Base-by-base conservation (phyloP, 2,329 filamentous ascomycete genomes). In the Drechslerella coelobrocha region DNA sequence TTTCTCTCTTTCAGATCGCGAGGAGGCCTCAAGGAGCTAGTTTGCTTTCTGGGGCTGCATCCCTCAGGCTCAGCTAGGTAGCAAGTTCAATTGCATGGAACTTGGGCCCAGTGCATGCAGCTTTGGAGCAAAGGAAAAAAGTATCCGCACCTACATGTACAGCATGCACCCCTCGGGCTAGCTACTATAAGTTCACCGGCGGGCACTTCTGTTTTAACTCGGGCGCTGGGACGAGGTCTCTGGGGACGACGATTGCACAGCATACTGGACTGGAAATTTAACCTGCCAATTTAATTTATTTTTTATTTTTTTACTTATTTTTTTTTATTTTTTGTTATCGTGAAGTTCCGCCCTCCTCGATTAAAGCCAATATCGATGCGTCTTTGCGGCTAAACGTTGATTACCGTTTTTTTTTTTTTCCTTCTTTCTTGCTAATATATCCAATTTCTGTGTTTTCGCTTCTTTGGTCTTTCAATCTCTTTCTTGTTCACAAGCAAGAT, bases 11-110 rank as follows among this genome's bases (percentile, higher is more conserved):
- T 48, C 17, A 26, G 43, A 48, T 48, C 43, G 17, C 43, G 23
- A 48, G 43, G 43, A 39, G 34, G 34, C 34, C 34, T 39, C 34
- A 14, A 39, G 12, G 34, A 39, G 34, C 34, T 39, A 39, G 34
- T 39, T 39, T 39, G 34, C 34, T n/a, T 48, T 48, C 43, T 48
- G 43, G 43, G 43, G 43, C 43, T 26, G 43, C 43, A 23, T 48
- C 12, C 7, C 19, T 21, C 23, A 19, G 7, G 6, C n/a, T 21
- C 41, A 17, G n/a, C 17, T 48, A 48, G 43, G 43, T 48, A 39
- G 34, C 34, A 14, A n/a, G 34, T 14, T 39, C 34, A 39, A 39
- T 39, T 39, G 34, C 34, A 39, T 39, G 34, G 34, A n/a, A 39
- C 34, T 39, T 39, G 34, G 12, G 34, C 34, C 34, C 34, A 39